Evolutionary conservation across 257 asterid genomes (phyloP).

Genomic region (Nicotiana undulata): DNA sequence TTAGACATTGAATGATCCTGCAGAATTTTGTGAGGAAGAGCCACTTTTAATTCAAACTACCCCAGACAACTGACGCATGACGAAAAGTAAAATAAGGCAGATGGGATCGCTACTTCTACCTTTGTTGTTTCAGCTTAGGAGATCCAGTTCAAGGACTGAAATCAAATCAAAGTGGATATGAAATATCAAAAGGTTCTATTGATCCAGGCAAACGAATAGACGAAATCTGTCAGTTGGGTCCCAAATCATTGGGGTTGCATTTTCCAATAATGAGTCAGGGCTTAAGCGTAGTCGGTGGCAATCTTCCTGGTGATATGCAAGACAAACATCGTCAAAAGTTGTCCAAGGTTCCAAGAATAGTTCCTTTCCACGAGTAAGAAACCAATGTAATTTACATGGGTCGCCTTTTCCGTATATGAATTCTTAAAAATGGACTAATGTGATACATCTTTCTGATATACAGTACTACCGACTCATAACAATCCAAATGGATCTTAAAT

Average conservation of each 20-base stretch:
- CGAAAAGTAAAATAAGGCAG: background rate
- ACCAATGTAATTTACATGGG: background rate
- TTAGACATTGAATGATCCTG: background rate
- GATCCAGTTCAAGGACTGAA: conserved; percentile 5
- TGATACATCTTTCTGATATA: background rate
- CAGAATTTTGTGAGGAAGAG: background rate
- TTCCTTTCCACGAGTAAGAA: background rate
- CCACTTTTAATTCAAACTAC: background rate
- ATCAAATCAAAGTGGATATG: background rate
- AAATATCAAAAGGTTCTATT: background rate
- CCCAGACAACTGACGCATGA: background rate
- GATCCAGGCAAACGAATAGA: background rate
- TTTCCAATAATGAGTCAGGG: background rate
- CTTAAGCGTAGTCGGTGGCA: background rate
- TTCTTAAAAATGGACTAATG: background rate
- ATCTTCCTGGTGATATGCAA: background rate
- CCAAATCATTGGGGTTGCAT: background rate
- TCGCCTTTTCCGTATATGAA: background rate
- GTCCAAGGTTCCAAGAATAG: background rate
- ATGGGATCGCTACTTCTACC: background rate
- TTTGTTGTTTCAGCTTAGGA: background rate
- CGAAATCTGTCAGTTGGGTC: background rate
- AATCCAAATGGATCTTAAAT: background rate
- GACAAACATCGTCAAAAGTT: background rate
- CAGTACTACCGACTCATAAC: background rate